Conservation (phyloP, 306 rosid genomes). For the Geum urbanum region DNA sequence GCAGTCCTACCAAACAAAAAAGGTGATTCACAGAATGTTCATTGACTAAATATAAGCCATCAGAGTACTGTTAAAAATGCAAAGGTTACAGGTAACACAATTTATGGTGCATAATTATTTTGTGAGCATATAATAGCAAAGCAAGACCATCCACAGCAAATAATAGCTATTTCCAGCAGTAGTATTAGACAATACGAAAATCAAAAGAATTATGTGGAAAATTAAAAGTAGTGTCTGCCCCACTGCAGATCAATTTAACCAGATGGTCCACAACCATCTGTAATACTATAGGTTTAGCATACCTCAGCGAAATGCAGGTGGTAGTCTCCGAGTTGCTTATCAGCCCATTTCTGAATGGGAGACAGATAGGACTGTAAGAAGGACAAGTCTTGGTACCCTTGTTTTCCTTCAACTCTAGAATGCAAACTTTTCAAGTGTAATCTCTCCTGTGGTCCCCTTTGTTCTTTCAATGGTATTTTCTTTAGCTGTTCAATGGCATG, state of each 20-base stretch:
- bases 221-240: neutral
- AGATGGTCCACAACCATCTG: constrained; percentile 13
- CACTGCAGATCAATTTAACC: neutral
- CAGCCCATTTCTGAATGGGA: constrained; percentile 83
- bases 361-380: constrained; percentile 78
- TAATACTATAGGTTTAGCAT: constrained; percentile 28
- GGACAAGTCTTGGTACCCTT: constrained; percentile 54
- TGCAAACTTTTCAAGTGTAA: constrained; percentile 71
- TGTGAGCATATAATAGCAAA: neutral
- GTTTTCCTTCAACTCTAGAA: constrained; percentile 55
- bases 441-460: constrained; percentile 92
- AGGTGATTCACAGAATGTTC: neutral
- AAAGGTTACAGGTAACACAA: neutral
- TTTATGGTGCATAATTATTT: neutral
- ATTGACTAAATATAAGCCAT: neutral
- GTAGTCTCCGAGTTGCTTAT: constrained; percentile 92
- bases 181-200: neutral
- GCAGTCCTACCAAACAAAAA: neutral
- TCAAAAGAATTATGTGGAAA: neutral
- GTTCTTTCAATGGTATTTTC: constrained; percentile 91
- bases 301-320: constrained; percentile 88
- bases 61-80: neutral
- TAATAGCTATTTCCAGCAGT: neutral
- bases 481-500: constrained; percentile 90
- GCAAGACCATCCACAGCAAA: neutral